Conservation (phyloP, 805 yeast species). For the Ogataea pini region DNA sequence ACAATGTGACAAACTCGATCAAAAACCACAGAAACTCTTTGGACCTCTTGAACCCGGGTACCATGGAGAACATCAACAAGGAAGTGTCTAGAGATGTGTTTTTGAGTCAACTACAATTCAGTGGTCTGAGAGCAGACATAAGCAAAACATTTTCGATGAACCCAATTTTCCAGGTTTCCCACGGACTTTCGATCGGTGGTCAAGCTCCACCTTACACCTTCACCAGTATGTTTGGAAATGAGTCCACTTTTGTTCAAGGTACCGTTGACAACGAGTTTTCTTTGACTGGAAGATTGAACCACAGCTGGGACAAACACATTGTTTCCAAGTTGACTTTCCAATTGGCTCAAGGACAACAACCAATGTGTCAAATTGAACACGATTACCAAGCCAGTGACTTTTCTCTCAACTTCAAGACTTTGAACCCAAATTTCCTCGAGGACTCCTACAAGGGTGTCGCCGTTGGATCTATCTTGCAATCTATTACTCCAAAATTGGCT, state of each 20-base stretch:
- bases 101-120: slow-evolving; percentile 83
- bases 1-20: slow-evolving; percentile 71
- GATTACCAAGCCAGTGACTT: slow-evolving; percentile 90
- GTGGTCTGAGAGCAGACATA: slow-evolving; percentile 95
- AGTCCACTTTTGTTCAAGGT: slow-evolving; percentile 85
- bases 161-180: slow-evolving; percentile 97
- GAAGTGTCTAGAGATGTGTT: slow-evolving; percentile 95
- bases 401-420: slow-evolving; percentile 83
- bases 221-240: slow-evolving; percentile 85
- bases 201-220: slow-evolving; percentile 89
- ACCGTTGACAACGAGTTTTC: slow-evolving; percentile 85
- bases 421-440: slow-evolving; percentile 80
- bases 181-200: slow-evolving; percentile 87
- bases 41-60: slow-evolving; percentile 89
- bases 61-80: slow-evolving; percentile 88
- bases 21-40: slow-evolving; percentile 77
- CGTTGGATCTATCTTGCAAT: slow-evolving; percentile 87
- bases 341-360: slow-evolving; percentile 83
- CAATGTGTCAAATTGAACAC: slow-evolving; percentile 95
- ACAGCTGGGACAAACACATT: slow-evolving; percentile 81
- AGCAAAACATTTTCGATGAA: slow-evolving; percentile 86
- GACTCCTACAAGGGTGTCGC: slow-evolving; percentile 88
- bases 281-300: slow-evolving; percentile 84
- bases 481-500: slow-evolving; percentile 78
- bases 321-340: slow-evolving; percentile 85